A percentile compares a stretch with the other conserved stretches of the same genome.
Evolutionary conservation across 1,284 basidiomycete genomes (phyloP).

Genomic region (Ustilago cynodontis): DNA sequence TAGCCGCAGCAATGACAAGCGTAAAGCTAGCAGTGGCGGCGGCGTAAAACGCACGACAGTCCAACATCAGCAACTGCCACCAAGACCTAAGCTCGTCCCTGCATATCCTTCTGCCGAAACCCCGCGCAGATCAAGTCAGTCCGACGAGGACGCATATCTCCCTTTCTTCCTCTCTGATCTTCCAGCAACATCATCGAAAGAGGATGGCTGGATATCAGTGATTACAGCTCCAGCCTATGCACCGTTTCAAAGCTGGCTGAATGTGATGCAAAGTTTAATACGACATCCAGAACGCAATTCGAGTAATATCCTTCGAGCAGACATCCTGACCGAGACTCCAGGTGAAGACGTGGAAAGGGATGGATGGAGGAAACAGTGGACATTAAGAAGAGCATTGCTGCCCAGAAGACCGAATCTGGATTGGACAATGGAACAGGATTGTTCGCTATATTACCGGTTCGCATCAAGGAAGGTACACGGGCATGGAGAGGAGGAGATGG

Average conservation of each 20-base stretch:
- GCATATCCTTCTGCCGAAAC: conserved; percentile 29
- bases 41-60: conserved; percentile 19
- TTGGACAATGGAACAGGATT: conserved; percentile 52
- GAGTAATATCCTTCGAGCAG: conserved; percentile 62
- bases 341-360: background rate
- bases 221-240: conserved; percentile 48
- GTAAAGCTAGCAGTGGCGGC: background rate
- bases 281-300: conserved; percentile 65
- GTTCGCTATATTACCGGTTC: conserved; percentile 28
- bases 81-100: conserved; percentile 36
- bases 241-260: conserved; percentile 43
- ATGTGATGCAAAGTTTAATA: conserved; percentile 58
- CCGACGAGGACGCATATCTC: background rate
- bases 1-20: too few relatives aligned
- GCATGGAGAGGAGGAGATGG: conserved; percentile 14
- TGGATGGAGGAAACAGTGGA: conserved; percentile 39
- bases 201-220: conserved; percentile 26
- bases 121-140: background rate
- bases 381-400: conserved; percentile 31
- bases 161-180: conserved; percentile 19
- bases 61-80: conserved; percentile 40
- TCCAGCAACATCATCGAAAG: background rate
- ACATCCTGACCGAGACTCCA: conserved; percentile 44
- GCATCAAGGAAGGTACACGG: background rate
- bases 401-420: conserved; percentile 50